phyloP scores from a whole-genome alignment of 257 asterid genomes.

The Scutellaria galericulata region DNA sequence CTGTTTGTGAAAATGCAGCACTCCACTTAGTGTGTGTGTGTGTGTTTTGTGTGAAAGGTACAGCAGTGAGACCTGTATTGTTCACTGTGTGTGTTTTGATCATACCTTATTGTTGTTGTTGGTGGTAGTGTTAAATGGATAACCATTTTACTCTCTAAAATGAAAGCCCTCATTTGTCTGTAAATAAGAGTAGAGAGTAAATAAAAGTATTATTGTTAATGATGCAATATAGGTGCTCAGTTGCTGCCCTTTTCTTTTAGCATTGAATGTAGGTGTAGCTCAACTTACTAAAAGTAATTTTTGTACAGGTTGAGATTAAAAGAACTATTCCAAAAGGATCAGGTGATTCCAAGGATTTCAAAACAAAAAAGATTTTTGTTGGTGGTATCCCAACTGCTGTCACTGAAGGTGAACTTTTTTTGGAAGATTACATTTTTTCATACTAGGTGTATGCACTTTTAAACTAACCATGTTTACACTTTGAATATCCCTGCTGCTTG shows the following conservation, averaged over 20 bases:
- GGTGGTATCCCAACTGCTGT: conserved; percentile 91
- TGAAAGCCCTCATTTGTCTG: background rate
- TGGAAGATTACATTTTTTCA: background rate
- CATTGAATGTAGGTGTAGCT: background rate
- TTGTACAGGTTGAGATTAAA: conserved; percentile 85
- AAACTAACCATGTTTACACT: background rate
- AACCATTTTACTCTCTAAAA: too few relatives aligned
- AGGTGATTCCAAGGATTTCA: conserved; percentile 83
- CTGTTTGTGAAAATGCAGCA: background rate
- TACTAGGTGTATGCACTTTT: background rate
- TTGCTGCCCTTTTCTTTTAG: too few relatives aligned
- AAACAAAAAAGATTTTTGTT: conserved; percentile 86
- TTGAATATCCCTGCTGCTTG: background rate
- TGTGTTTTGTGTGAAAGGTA: background rate
- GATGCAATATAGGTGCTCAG: background rate
- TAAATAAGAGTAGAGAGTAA: background rate
- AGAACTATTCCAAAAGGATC: conserved; percentile 94
- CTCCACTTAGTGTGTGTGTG: background rate
- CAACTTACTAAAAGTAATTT: conserved; percentile 7
- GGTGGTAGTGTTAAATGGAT: background rate
- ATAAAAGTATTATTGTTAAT: background rate
- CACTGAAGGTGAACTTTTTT: conserved; percentile 61
- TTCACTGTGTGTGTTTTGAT: too few relatives aligned
- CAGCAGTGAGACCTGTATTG: background rate
- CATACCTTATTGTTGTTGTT: background rate